Percentiles rank a stretch among this genome's conserved stretches.
phyloP scores from a whole-genome alignment of 2,329 filamentous ascomycete genomes.

The Teratosphaeria epicoccoides region DNA sequence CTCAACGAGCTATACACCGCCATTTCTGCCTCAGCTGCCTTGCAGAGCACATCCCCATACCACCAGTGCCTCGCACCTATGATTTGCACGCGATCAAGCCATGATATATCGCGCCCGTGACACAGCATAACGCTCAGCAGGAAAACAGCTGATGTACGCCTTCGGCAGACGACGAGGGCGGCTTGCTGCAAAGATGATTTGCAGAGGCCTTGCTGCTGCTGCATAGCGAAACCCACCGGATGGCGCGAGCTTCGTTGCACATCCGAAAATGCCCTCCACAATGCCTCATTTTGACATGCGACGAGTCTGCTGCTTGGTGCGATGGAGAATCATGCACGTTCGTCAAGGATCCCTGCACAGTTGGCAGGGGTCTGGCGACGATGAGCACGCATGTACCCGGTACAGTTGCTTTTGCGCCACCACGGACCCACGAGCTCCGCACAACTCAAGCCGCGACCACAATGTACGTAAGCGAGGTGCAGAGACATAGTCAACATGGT shows the following conservation, averaged over 20 bases:
- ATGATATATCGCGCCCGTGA: not conserved
- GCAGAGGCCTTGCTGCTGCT: not conserved
- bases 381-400: not conserved
- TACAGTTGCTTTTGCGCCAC: not conserved
- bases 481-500: not conserved
- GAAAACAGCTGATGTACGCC: not conserved
- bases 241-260: not conserved
- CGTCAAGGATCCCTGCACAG: not conserved
- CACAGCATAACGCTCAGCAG: not conserved
- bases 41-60: not conserved
- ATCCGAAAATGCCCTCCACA: not conserved
- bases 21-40: not conserved
- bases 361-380: not conserved
- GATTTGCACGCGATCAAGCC: not conserved
- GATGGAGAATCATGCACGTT: not conserved
- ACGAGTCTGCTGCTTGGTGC: not conserved
- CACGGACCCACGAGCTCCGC: not conserved
- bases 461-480: not conserved
- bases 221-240: not conserved
- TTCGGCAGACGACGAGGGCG: not conserved
- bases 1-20: not conserved
- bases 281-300: not conserved
- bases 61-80: not conserved
- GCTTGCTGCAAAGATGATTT: not conserved
- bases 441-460: not conserved